Percentiles rank a stretch among this genome's conserved stretches.
Conservation (phyloP, 768 basidiomycete genomes). For the Boletus tylopilopsis region DNA sequence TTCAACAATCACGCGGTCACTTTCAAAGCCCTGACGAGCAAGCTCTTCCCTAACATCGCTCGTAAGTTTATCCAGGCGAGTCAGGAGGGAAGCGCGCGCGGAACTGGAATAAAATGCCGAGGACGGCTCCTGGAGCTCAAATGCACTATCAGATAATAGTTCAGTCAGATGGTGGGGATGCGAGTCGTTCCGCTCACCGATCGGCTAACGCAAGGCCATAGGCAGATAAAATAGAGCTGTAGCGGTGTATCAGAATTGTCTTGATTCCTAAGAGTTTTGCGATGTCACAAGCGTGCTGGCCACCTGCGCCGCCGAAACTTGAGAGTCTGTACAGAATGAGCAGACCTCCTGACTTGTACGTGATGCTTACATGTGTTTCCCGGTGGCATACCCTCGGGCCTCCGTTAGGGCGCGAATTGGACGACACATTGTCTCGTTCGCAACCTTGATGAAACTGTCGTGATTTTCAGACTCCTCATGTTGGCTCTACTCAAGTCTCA, state of each 20-base stretch:
- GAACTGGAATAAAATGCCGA: constrained; percentile 71
- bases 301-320: constrained; percentile 87
- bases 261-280: constrained; percentile 82
- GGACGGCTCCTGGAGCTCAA: constrained; percentile 86
- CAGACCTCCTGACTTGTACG: background rate
- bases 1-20: constrained; percentile 67
- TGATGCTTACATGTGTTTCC: constrained; percentile 56
- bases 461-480: background rate
- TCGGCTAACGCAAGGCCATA: constrained; percentile 94
- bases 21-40: constrained; percentile 77
- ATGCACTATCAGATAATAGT: constrained; percentile 49
- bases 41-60: constrained; percentile 62
- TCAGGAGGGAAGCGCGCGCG: constrained; percentile 50
- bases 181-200: constrained; percentile 35
- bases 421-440: constrained; percentile 94
- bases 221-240: constrained; percentile 90
- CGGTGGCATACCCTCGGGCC: constrained; percentile 79
- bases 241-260: constrained; percentile 83
- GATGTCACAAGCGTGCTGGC: constrained; percentile 92
- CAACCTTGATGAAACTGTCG: constrained; percentile 85
- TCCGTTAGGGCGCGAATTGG: constrained; percentile 92
- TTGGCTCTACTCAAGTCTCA: background rate
- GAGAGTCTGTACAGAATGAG: constrained; percentile 50
- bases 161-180: background rate
- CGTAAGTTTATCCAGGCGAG: constrained; percentile 69